Evolutionary conservation across 495 filamentous ascomycete genomes (phyloP).

Genomic region (Daldinia decipiens): DNA sequence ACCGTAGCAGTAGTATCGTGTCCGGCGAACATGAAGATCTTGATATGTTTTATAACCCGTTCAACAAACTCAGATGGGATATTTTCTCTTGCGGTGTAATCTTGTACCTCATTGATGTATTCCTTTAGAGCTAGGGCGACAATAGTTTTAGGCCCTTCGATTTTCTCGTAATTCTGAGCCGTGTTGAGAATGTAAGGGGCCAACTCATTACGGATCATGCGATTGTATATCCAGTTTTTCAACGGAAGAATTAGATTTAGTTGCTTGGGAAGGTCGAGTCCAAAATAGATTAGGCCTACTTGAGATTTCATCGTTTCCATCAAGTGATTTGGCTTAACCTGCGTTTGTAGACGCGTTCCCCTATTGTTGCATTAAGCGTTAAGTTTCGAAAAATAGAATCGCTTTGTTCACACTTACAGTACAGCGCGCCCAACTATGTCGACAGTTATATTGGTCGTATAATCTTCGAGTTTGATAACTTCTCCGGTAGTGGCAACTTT

Average conservation of each 20-base stretch:
- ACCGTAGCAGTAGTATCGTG: slow-evolving; percentile 59
- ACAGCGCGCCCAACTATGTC: slow-evolving; percentile 58
- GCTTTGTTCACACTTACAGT: slow-evolving; percentile 44
- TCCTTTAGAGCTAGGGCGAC: slow-evolving; percentile 38
- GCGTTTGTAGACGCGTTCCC: slow-evolving; percentile 35
- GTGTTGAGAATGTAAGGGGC: slow-evolving; percentile 33
- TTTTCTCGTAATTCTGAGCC: slow-evolving; percentile 36
- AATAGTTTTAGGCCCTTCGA: slow-evolving; percentile 41
- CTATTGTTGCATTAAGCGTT: slow-evolving; percentile 10
- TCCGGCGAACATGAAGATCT: slow-evolving; percentile 57
- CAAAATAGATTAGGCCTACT: slow-evolving; percentile 28
- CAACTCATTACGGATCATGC: slow-evolving; percentile 30
- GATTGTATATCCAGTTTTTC: slow-evolving; percentile 32
- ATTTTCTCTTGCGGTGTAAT: slow-evolving; percentile 12
- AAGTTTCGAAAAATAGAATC: not conserved
- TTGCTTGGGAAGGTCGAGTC: slow-evolving; percentile 22
- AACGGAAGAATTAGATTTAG: slow-evolving; percentile 25
- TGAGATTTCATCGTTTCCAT: slow-evolving; percentile 41
- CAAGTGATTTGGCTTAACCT: slow-evolving; percentile 28
- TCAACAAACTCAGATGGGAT: slow-evolving; percentile 40
- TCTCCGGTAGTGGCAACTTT: slow-evolving; percentile 46
- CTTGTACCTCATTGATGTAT: slow-evolving; percentile 34
- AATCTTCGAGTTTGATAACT: slow-evolving; percentile 50
- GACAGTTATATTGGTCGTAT: slow-evolving; percentile 51
- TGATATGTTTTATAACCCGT: slow-evolving; percentile 44